Base-by-base conservation (phyloP, 345 rosid species). In the Punica granatum region DNA sequence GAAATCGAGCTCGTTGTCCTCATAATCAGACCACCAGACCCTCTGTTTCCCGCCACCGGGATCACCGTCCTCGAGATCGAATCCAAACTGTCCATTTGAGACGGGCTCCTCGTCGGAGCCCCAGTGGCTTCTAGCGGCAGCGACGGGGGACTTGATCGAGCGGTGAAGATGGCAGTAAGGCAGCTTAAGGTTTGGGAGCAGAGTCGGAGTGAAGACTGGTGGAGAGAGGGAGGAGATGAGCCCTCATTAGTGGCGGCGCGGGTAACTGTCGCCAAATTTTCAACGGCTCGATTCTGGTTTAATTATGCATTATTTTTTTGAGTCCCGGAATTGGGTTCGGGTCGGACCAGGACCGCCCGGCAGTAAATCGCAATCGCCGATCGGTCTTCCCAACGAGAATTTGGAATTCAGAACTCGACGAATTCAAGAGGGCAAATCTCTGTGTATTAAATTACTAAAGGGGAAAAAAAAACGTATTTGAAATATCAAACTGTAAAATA, bases 1-100 rank as follows among this genome's bases (percentile, higher is more conserved):
- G 15, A 19, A 28, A 8, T 25, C 76, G 77, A 66, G 71, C 28
- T 68, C 79, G 59, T 73, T 83, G 43, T 71, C 76, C 71, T 56
- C 61, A 19, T 66, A 74, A 35, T 69, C 79, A 19, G 83, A 73
- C 89, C 92, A 86, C 65, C 82, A 84, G 14, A 4, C 67, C 73
- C 79, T 81, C 84, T 71, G 69, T 73, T 82, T 79, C 67, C 69
- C 54, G 25, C 79, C 65, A 15, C 69, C 65, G 43, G 35, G 5
- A 2, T 35, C 65, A 4, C 35, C 66, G 49, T 63, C 66, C 34
- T 56, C 61, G 34, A 0, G 61, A 12, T 28, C 33, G 61, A 26
- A 56, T 7, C 19, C 33, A 13, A 51, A 51, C 58, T 30, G 58
- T 10, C 58, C 58, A 51, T 51, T n/a, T 2, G 58, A 51, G 58